phyloP scores from a whole-genome alignment of 805 yeast species.

The Candida glaebosa region DNA sequence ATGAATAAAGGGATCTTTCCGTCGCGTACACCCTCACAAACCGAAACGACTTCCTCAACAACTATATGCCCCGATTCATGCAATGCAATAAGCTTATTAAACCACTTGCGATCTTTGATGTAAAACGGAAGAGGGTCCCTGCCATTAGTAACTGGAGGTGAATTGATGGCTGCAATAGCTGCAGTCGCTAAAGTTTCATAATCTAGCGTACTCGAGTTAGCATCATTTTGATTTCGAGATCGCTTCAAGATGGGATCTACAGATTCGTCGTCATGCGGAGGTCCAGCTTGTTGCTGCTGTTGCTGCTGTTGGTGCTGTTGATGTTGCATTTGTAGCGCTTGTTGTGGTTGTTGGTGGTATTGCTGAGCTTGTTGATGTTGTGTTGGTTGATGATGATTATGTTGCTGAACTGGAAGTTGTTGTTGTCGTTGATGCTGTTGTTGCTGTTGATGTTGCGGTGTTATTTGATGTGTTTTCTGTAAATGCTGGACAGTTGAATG shows the following conservation, averaged over 20 bases:
- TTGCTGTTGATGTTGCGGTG: too few species aligned
- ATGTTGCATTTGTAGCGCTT: conserved; percentile 1
- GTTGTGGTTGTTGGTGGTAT: conserved; percentile 5
- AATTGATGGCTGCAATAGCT: conserved; percentile 30
- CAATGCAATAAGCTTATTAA: conserved; percentile 27
- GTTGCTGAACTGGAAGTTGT: too few species aligned
- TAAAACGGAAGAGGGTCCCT: conserved; percentile 24
- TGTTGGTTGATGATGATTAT: neutral
- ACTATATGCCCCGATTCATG: conserved; percentile 24
- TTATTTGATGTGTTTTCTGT: too few species aligned
- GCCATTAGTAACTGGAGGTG: conserved; percentile 23
- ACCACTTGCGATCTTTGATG: conserved; percentile 36
- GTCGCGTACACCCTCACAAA: conserved; percentile 36
- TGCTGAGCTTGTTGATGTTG: neutral
- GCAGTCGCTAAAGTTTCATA: conserved; percentile 26
- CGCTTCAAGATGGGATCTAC: conserved; percentile 29
- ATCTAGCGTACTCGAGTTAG: conserved; percentile 11
- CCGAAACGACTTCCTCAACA: conserved; percentile 27
- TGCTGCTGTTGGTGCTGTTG: too few species aligned
- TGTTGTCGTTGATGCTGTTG: too few species aligned
- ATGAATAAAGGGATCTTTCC: conserved; percentile 33
- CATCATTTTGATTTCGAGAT: conserved; percentile 14
- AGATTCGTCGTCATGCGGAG: conserved; percentile 17
- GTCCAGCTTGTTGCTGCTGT: conserved; percentile 1
- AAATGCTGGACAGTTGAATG: neutral